Evolutionary conservation across 75 land plant genomes (phyloP), one percentile per base, ranked within the genome.

Genomic region (Isoetes taiwanensis): DNA sequence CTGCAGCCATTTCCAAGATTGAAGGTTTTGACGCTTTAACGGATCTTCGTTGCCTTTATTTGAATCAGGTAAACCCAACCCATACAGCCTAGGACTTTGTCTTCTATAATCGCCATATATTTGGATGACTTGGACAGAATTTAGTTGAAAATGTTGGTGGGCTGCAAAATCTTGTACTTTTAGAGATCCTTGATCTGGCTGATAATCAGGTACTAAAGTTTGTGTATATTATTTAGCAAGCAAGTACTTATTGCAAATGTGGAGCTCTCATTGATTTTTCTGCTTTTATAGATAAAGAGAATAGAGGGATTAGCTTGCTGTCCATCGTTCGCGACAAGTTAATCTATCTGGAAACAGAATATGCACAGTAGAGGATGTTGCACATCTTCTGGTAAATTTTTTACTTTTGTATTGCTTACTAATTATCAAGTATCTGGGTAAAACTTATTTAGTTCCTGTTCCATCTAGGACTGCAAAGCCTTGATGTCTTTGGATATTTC

Each of bases 311-410:
- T 71, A 21, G 30, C 37, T 14, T 26, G 52, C 21, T 71, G 68
- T 34, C 52, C 40, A 27, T 26, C 19, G 14, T 32, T 71, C n/a
- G 33, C 28, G 74, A 25, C 68, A 65, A 32, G 43, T 71, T 11
- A 71, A 71, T 54, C 25, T 71, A 32, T 65, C 69, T 16, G 74
- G 69, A 20, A 71, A 71, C 52, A 33, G 58, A 23, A 71, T 71
- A 16, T 39, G 52, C 17, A 40, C n/a, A 29, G 46, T 23, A 0
- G 52, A 57, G 11, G 69, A 71, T 53, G 74, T 71, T n/a, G 14
- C 37, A 19, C 74, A 71, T 28, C 62, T 71, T 3, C 27, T 20
- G 27, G 74, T 71, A 65, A 42, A 42, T n/a, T 1, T 35, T 14
- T 11, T 29, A 58, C 11, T 54, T 6, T 24, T 8, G 28, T 4